These are phyloP conservation scores for Fusarium circinatum DNA, from an alignment of 2,329 filamentous ascomycete species.

Conservation along the genomic window DNA sequence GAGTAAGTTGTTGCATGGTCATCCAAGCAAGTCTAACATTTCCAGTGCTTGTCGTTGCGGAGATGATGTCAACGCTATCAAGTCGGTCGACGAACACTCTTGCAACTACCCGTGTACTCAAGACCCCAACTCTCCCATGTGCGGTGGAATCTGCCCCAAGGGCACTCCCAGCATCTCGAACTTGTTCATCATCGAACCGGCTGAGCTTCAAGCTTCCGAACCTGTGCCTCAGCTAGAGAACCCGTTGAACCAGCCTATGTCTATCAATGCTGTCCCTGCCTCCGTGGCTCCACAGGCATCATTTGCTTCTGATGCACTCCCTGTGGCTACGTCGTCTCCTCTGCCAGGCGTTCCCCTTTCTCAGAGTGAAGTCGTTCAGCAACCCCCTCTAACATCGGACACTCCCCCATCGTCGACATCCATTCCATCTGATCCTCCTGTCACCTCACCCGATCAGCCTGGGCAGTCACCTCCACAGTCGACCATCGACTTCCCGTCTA, in stretches of 20 bases:
- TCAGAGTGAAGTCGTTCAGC: background rate
- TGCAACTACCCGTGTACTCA: slow-evolving; percentile 49
- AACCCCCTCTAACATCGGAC: background rate
- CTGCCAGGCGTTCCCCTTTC: background rate
- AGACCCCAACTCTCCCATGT: slow-evolving; percentile 45
- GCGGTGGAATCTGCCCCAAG: slow-evolving; percentile 47
- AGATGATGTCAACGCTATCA: slow-evolving; percentile 46
- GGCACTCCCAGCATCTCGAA: slow-evolving; percentile 46
- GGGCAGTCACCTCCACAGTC: background rate
- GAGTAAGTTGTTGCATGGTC: slow-evolving; percentile 36
- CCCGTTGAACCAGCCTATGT: slow-evolving; percentile 5
- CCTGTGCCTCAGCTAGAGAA: slow-evolving; percentile 4
- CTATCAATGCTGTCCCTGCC: background rate
- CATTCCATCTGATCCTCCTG: background rate
- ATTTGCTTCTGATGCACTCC: slow-evolving; percentile 12
- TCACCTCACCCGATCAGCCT: background rate
- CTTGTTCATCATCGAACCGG: slow-evolving; percentile 44
- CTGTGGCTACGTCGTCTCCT: background rate
- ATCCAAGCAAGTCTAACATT: slow-evolving; percentile 1
- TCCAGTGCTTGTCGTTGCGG: slow-evolving; percentile 51
- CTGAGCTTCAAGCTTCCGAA: slow-evolving; percentile 16
- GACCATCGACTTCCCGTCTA: background rate
- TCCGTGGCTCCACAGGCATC: background rate
- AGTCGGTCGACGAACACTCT: slow-evolving; percentile 41
- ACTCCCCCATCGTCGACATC: background rate